phyloP scores from a whole-genome alignment of 345 rosid species.

The Brassica incana region DNA sequence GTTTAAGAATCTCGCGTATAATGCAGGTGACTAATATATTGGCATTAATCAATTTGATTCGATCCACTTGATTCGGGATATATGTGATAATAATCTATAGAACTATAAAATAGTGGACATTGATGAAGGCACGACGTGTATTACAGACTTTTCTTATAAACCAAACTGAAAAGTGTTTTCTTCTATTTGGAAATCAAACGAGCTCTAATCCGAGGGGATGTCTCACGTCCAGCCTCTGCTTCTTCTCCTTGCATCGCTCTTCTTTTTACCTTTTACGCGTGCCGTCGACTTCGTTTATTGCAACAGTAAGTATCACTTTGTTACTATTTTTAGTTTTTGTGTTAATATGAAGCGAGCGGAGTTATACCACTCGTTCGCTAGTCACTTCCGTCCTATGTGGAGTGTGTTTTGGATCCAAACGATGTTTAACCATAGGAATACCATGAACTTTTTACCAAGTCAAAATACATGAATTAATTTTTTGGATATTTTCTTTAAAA shows the following conservation, averaged over 20 bases:
- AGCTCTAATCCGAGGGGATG: not conserved
- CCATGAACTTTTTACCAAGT: too few species aligned
- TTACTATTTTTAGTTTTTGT: not conserved
- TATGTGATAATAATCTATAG: not conserved
- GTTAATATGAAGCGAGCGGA: not conserved
- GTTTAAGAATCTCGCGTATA: not conserved
- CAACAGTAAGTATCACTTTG: not conserved
- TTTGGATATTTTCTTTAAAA: too few species aligned
- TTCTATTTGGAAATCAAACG: not conserved
- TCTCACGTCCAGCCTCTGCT: not conserved
- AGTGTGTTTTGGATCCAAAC: too few species aligned
- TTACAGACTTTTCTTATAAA: not conserved
- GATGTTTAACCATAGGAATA: too few species aligned
- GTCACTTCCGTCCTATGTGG: not conserved
- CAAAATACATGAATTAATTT: too few species aligned
- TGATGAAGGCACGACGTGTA: not conserved
- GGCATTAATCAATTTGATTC: not conserved
- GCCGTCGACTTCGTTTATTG: not conserved
- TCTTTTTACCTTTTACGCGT: not conserved
- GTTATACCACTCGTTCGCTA: not conserved
- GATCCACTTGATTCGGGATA: not conserved
- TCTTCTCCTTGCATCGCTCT: not conserved
- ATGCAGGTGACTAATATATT: not conserved
- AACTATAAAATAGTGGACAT: not conserved
- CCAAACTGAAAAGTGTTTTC: not conserved